Conservation (phyloP, 345 rosid species). For the Geranium brycei region DNA sequence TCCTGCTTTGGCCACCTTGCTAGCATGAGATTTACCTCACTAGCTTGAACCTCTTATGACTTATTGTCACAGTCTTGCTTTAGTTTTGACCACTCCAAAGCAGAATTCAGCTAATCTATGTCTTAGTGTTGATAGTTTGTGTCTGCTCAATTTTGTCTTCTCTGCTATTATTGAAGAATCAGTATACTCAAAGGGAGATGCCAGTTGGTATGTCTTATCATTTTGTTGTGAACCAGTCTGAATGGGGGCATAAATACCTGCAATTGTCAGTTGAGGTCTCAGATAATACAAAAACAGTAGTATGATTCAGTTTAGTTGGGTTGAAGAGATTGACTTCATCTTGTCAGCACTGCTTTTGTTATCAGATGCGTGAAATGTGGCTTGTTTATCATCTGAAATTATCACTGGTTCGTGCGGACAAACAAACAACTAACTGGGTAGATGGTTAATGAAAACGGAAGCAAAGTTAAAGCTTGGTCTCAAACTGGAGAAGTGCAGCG, state of each 20-base stretch:
- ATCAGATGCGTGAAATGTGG: not conserved
- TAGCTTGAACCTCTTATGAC: not conserved
- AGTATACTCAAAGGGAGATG: not conserved
- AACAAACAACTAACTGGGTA: not conserved
- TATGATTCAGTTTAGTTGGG: not conserved
- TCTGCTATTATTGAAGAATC: not conserved
- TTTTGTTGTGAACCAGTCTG: not conserved
- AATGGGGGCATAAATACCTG: not conserved
- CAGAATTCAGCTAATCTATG: not conserved
- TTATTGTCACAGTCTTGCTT: not conserved
- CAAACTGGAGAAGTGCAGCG: not conserved
- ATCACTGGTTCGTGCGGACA: not conserved
- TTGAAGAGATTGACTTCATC: not conserved
- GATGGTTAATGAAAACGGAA: not conserved
- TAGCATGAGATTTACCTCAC: not conserved
- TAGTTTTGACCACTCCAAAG: not conserved
- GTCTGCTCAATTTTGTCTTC: not conserved
- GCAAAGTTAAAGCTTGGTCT: not conserved
- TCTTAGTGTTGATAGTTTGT: not conserved
- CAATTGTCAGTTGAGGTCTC: too few relatives aligned
- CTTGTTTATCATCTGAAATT: too few relatives aligned
- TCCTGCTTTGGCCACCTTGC: not conserved
- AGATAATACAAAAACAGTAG: not conserved
- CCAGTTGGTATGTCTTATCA: not conserved
- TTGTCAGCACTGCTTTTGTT: not conserved